These are phyloP conservation scores for Talaromyces sp. DNA, from an alignment of 2,329 filamentous ascomycete genomes.

Conservation along the genomic window DNA sequence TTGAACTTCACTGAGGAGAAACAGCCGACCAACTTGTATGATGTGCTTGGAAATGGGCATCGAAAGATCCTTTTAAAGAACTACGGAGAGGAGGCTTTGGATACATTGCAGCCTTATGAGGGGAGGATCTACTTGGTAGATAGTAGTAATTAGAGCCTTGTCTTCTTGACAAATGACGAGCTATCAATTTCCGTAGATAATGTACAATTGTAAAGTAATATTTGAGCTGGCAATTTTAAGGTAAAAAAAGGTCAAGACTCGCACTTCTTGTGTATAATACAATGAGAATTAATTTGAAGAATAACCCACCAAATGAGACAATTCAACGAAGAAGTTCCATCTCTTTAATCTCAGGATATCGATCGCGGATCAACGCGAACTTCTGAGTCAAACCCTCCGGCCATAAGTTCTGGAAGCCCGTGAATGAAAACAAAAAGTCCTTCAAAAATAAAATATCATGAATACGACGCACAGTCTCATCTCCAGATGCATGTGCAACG, in stretches of 20 bases:
- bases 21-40: slow-evolving; percentile 31
- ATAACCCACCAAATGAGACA: too few relatives aligned
- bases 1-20: slow-evolving; percentile 52
- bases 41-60: neutral
- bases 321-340: slow-evolving; percentile 8
- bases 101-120: slow-evolving; percentile 13
- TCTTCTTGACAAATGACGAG: too few relatives aligned
- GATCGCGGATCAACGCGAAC: slow-evolving; percentile 35
- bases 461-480: slow-evolving; percentile 53
- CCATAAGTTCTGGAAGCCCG: slow-evolving; percentile 51
- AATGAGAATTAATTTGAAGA: too few relatives aligned
- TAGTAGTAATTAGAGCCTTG: neutral
- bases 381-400: slow-evolving; percentile 49
- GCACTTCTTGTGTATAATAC: too few relatives aligned
- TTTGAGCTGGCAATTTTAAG: too few relatives aligned
- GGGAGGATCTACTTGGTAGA: slow-evolving; percentile 11
- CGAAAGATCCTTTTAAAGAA: slow-evolving; percentile 8
- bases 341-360: slow-evolving; percentile 13
- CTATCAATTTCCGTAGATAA: too few relatives aligned
- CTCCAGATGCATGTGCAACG: slow-evolving; percentile 50
- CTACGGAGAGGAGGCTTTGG: slow-evolving; percentile 9
- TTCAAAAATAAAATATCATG: slow-evolving; percentile 59
- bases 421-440: slow-evolving; percentile 54
- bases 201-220: too few relatives aligned
- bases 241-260: too few relatives aligned